A percentile compares a stretch with the other conserved stretches of the same genome.
phyloP scores from a whole-genome alignment of 352 stramenopile genomes.

The Plasmopara viticola region DNA sequence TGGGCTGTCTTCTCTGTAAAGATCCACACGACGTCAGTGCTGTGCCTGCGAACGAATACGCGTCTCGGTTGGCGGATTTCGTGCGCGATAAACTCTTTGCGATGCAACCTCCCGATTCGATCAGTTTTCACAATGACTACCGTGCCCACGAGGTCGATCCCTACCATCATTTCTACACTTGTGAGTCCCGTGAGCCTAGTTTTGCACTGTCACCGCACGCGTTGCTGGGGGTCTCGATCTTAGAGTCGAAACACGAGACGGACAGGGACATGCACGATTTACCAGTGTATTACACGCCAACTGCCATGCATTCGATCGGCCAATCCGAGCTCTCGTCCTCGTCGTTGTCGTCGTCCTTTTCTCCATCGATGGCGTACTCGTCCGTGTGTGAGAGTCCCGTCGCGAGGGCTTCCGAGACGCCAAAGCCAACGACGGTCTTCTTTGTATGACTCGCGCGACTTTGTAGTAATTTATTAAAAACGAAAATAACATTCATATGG shows the following conservation, averaged over 20 bases:
- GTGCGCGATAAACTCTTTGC: conserved; percentile 67
- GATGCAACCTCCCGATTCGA: conserved; percentile 20
- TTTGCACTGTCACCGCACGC: conserved; percentile 16
- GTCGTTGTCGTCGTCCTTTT: conserved; percentile 34
- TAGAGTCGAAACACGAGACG: conserved; percentile 16
- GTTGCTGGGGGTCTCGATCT: conserved; percentile 9
- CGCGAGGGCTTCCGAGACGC: conserved; percentile 11
- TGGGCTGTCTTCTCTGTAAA: conserved; percentile 70
- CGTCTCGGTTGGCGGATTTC: conserved; percentile 61
- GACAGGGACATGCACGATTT: conserved; percentile 36
- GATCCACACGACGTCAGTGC: conserved; percentile 78
- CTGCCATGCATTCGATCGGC: conserved; percentile 29
- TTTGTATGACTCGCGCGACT: too few species aligned
- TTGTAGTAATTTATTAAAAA: too few species aligned
- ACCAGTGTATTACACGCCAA: conserved; percentile 34
- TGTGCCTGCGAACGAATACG: conserved; percentile 65
- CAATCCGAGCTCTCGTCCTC: conserved; percentile 31
- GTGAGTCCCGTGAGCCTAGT: conserved; percentile 13
- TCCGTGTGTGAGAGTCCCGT: conserved; percentile 55
- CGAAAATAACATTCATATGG: too few species aligned
- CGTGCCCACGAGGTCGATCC: not conserved
- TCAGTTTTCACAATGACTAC: not conserved
- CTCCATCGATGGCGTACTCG: conserved; percentile 54
- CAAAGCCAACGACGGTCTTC: conserved; percentile 53
- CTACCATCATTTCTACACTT: conserved; percentile 17